Evolutionary conservation across 129 eudicot species (phyloP), one percentile per base, ranked within the genome.

Genomic region (Lonicera japonica): DNA sequence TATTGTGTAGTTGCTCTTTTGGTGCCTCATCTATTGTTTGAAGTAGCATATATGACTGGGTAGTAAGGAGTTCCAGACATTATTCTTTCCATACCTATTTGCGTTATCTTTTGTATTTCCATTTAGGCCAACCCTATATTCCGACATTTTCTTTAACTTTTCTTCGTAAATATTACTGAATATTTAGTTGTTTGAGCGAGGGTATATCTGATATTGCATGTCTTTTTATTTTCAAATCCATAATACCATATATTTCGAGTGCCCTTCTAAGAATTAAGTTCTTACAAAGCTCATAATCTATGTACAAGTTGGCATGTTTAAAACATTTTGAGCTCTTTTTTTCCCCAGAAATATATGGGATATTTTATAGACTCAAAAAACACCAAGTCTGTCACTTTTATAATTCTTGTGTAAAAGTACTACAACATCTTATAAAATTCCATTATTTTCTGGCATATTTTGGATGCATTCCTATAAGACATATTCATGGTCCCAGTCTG

Each of bases 401-500:
- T 5, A 16, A n/a, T 17, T 14, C 21, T 11, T 43, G 16, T 43
- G 1, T 14, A 19, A 56, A 15, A 15, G 61, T 24, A 25, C 8
- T 23, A 23, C 11, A 40, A 56, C 40, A 56, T 24, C 41, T 11
- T 23, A 15, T 13, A 25, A 2, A 13, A 1, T 56, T n/a, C 47
- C 34, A 21, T 15, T 8, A 15, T 25, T 19, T 39, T 14, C 3
- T 56, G 45, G 50, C 58, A 5, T 45, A 47, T 60, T 18, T 39
- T 14, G 57, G 10, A 11, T 64, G 13, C 41, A n/a, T 38, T 25
- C 19, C 60, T 19, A 61, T 18, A 17, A 25, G 6, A 23, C 0
- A 46, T 48, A 12, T 17, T 47, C 16, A 25, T 64, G 59, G 11
- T 64, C 58, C 36, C 64, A 40, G 41, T 76, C 60, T 61, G 40